Conservation (phyloP, 495 filamentous ascomycete species). For the Hyaloscypha hepaticicola region DNA sequence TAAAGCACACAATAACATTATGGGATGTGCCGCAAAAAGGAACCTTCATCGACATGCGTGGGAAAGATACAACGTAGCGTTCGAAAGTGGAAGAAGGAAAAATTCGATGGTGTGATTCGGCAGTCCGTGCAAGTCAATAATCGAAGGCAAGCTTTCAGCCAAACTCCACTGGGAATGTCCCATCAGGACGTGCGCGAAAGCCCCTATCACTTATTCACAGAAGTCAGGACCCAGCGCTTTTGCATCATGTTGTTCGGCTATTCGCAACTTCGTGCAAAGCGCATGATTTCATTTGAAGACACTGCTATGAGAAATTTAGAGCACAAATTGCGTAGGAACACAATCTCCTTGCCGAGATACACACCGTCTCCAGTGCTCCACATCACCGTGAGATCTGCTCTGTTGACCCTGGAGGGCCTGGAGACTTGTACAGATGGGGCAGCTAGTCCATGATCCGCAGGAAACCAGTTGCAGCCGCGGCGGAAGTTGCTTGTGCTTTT, state of each 20-base stretch:
- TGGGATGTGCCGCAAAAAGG: not conserved
- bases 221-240: not conserved
- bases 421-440: not conserved
- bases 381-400: not conserved
- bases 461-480: not conserved
- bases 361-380: not conserved
- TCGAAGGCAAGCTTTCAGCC: not conserved
- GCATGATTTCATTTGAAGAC: not conserved
- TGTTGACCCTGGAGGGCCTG: not conserved
- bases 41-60: not conserved
- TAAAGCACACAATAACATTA: no score
- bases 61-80: not conserved
- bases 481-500: not conserved
- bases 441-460: not conserved
- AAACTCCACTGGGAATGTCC: not conserved
- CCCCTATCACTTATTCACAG: not conserved
- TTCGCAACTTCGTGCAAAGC: not conserved
- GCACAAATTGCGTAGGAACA: not conserved
- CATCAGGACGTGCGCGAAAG: not conserved
- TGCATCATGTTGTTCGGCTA: not conserved
- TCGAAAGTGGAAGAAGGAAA: not conserved
- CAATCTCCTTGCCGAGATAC: not conserved
- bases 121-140: not conserved
- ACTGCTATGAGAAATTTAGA: not conserved
- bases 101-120: not conserved